Conservation (phyloP, 1,284 basidiomycete genomes). For the Tilletia setariae region DNA sequence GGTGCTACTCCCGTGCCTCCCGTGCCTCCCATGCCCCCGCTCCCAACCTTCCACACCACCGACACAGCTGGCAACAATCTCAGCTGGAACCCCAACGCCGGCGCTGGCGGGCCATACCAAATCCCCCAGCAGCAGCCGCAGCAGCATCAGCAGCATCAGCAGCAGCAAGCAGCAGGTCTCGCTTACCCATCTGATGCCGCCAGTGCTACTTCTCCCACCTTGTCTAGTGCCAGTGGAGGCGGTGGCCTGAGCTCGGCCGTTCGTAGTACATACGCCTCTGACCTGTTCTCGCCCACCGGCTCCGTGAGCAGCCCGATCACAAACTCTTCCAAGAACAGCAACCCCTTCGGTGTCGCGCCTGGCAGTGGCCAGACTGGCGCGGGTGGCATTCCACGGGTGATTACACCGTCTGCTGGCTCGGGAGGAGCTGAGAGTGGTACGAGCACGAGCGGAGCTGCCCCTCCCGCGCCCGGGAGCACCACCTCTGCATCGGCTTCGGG, state of each 20-base stretch:
- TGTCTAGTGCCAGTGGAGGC: neutral
- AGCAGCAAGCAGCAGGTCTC: neutral
- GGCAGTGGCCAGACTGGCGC: neutral
- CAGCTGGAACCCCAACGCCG: neutral
- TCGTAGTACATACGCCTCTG: conserved; percentile 9
- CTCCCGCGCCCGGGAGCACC: conserved; percentile 59
- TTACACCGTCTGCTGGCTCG: neutral
- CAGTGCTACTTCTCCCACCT: conserved; percentile 8
- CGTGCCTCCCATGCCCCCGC: neutral
- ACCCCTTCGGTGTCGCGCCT: neutral
- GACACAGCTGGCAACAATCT: neutral
- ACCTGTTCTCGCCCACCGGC: neutral
- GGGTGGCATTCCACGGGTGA: neutral
- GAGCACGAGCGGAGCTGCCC: conserved; percentile 61
- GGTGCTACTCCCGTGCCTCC: neutral
- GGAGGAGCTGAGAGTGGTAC: conserved; percentile 13
- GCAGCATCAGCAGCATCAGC: too few relatives aligned
- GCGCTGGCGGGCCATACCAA: neutral
- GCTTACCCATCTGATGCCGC: conserved; percentile 7
- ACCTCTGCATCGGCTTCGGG: conserved; percentile 61
- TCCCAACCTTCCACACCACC: conserved; percentile 6
- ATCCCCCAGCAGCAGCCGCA: neutral
- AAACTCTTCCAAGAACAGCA: neutral
- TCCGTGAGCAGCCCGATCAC: too few relatives aligned
- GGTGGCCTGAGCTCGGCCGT: neutral